Conservation (phyloP, 2,329 filamentous ascomycete genomes). For the Remersonia thermophila region DNA sequence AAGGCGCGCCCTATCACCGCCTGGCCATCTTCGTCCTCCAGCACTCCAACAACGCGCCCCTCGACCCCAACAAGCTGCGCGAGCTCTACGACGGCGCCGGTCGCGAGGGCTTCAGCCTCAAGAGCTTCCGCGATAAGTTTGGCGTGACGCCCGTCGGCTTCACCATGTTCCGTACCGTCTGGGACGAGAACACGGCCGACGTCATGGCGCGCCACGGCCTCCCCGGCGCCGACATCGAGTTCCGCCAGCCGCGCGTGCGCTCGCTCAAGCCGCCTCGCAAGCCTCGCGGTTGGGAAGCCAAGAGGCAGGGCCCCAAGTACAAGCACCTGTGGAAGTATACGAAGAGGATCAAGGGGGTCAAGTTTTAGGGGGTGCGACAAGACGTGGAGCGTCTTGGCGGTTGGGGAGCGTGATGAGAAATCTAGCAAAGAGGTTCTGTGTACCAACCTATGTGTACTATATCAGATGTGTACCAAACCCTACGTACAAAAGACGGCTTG, state of each 20-base stretch:
- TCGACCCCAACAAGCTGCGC: slow-evolving; percentile 48
- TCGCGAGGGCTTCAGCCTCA: slow-evolving; percentile 61
- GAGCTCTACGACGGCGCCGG: slow-evolving; percentile 30
- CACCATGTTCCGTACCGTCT: slow-evolving; percentile 75
- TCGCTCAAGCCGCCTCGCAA: slow-evolving; percentile 50
- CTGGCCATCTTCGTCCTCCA: slow-evolving; percentile 73
- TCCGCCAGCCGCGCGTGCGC: slow-evolving; percentile 67
- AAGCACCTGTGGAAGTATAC: slow-evolving; percentile 53
- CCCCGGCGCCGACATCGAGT: slow-evolving; percentile 68
- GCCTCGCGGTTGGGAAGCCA: slow-evolving; percentile 53
- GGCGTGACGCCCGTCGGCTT: slow-evolving; percentile 63
- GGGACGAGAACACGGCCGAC: slow-evolving; percentile 76
- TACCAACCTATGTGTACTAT: too few species aligned
- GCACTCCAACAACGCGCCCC: slow-evolving; percentile 49
- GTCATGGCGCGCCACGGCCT: slow-evolving; percentile 76
- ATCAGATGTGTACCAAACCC: slow-evolving; percentile 9
- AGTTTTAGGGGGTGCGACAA: slow-evolving; percentile 1
- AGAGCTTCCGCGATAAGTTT: slow-evolving; percentile 61
- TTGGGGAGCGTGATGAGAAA: neutral
- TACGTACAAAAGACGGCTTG: slow-evolving; percentile 10
- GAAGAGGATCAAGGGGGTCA: slow-evolving; percentile 35
- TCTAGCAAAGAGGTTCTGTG: too few species aligned
- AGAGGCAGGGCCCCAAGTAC: slow-evolving; percentile 53
- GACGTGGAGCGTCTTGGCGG: neutral
- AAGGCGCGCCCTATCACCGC: slow-evolving; percentile 84